Base-by-base conservation (phyloP, 140 eudicot genomes). In the Bidens hawaiensis region DNA sequence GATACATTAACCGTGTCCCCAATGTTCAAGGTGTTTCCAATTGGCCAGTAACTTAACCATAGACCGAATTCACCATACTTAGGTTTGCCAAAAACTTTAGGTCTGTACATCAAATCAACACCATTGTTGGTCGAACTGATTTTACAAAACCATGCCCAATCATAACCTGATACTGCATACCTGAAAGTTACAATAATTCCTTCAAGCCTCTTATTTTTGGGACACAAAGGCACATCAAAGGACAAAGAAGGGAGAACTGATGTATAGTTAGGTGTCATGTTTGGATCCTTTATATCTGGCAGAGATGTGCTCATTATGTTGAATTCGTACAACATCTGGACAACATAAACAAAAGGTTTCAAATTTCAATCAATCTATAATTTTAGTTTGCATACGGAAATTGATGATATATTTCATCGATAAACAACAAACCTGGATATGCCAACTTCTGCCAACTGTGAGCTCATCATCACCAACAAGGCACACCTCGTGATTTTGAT, bases 251-350 rank as follows among this genome's bases (percentile, higher is more conserved):
- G 18, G 4, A 59, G 60, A 30, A 24, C 19, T 17, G 56, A 49
- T 12, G 8, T 21, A 40, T 70, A 70, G 0, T 24, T 38, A 14
- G 40, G 46, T 1, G 1, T 38, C 33, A 27, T 48, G 63, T 60
- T 61, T 24, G 61, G 62, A 49, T 60, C 55, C 54, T 48, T 60
- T 16, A 70, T 27, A 25, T 48, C 45, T 25, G 64, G 76, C 13
- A 71, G 70, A 16, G 48, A 71, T 38, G 16, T 71, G 63, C 76
- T 71, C 63, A 38, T 50, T 38, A 71, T 61, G 18, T 41, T 6
- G n/a, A 70, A 70, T 49, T 70, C 75, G n/a, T 48, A 61, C 62
- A 70, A 15, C 75, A 70, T 70, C 75, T 60, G 69, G 40, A 16
- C 34, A 46, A 30, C 17, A 48, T 15, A 70, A 31, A 34, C 31